Evolutionary conservation across 2,329 filamentous ascomycete species (phyloP).

Genomic region (Colletotrichum phormii): DNA sequence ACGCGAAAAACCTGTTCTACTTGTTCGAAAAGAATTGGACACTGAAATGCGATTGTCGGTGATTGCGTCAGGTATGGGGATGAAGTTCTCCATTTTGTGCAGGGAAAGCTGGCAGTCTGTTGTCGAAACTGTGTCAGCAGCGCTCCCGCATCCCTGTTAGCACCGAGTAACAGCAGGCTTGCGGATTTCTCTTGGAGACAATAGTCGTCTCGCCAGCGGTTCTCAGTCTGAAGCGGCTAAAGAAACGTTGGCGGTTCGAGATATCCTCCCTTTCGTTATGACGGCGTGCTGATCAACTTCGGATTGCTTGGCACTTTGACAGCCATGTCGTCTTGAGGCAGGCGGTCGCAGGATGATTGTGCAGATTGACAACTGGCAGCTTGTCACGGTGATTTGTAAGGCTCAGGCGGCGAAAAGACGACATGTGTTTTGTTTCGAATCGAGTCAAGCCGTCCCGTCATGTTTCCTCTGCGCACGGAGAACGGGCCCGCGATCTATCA

Average conservation of each 20-base stretch:
- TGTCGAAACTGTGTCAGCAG: neutral
- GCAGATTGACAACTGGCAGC: neutral
- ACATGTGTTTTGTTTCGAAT: conserved; percentile 22
- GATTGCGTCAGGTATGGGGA: conserved; percentile 1
- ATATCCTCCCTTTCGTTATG: neutral
- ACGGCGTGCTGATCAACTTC: neutral
- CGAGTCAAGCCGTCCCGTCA: conserved; percentile 16
- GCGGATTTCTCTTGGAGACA: conserved; percentile 19
- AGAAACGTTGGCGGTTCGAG: conserved; percentile 10
- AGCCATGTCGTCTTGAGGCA: neutral
- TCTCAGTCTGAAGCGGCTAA: conserved; percentile 5
- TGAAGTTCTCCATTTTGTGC: neutral
- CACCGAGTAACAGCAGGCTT: neutral
- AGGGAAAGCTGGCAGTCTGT: neutral
- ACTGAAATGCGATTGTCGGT: neutral
- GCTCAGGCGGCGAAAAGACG: neutral
- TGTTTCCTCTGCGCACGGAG: conserved; percentile 11
- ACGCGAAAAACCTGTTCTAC: neutral
- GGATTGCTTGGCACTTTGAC: neutral
- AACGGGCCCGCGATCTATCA: neutral
- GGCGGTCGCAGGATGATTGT: neutral
- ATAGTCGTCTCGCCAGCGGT: conserved; percentile 16
- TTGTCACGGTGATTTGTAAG: neutral
- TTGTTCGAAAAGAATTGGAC: neutral
- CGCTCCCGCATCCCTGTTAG: neutral